Evolutionary conservation across 495 filamentous ascomycete species (phyloP).

Genomic region (Aspergillus asperescens): DNA sequence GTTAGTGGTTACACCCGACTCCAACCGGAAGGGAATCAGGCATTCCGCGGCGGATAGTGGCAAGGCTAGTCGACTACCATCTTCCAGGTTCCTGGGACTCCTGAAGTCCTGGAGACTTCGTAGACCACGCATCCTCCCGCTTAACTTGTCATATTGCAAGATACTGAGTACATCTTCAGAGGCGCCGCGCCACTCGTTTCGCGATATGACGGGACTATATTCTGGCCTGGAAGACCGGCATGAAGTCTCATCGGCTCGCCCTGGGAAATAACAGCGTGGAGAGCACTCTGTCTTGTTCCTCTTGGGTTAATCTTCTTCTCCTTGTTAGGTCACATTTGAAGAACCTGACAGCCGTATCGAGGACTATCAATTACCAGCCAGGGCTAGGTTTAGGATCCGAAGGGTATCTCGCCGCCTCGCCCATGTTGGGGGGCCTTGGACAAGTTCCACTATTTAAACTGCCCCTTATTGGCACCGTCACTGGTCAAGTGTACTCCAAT

Average conservation of each 20-base stretch:
- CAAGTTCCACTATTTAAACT: background rate
- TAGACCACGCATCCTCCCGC: no score
- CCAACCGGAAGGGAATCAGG: conserved; percentile 18
- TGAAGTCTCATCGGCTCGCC: background rate
- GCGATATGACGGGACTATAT: conserved; percentile 4
- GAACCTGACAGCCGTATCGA: background rate
- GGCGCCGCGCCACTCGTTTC: no score
- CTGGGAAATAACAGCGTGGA: no score
- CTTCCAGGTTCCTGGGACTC: conserved; percentile 23
- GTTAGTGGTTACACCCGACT: conserved; percentile 9
- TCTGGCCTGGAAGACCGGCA: background rate
- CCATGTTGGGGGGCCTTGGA: conserved; percentile 10
- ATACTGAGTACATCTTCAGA: background rate
- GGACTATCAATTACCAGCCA: background rate
- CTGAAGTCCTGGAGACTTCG: no score
- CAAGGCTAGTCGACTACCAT: conserved; percentile 18
- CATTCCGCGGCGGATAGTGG: conserved; percentile 20
- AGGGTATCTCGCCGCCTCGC: conserved; percentile 2
- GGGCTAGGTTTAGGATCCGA: conserved; percentile 1
- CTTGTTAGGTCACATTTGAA: no score
- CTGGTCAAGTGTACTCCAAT: conserved; percentile 5
- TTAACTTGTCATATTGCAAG: conserved; percentile 3
- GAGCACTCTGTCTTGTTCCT: no score
- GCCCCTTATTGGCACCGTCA: conserved; percentile 10
- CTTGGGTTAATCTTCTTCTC: no score